phyloP scores from a whole-genome alignment of 805 yeast genomes.

The Myxozyma geophila region DNA sequence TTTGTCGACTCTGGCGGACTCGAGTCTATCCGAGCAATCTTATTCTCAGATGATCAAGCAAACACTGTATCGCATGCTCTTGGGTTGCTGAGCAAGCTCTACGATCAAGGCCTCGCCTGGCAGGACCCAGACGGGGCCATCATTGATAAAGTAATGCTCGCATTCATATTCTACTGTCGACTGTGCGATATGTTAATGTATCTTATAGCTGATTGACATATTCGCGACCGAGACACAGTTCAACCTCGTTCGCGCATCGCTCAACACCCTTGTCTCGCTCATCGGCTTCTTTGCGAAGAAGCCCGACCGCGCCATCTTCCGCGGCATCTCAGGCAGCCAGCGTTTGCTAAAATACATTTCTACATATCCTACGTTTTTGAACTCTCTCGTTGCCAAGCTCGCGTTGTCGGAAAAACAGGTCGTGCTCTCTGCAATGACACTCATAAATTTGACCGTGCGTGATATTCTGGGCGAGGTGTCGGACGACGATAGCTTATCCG shows the following conservation, averaged over 20 bases:
- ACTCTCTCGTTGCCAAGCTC: constrained; percentile 6
- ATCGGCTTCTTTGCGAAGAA: background rate
- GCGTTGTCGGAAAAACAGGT: constrained; percentile 5
- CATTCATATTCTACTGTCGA: background rate
- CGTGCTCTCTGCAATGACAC: constrained; percentile 6
- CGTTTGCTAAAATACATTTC: background rate
- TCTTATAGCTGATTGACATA: constrained; percentile 6
- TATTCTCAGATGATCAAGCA: background rate
- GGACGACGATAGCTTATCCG: background rate
- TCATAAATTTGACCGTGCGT: constrained; percentile 11
- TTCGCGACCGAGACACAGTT: constrained; percentile 13
- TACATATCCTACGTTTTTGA: constrained; percentile 4
- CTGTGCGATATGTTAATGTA: background rate
- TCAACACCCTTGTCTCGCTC: constrained; percentile 7
- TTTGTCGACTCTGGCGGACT: constrained; percentile 16
- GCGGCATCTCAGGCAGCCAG: background rate
- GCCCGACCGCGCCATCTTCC: constrained; percentile 5
- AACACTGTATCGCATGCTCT: constrained; percentile 16
- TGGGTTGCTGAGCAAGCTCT: constrained; percentile 6
- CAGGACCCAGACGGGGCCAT: constrained; percentile 4
- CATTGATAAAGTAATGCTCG: constrained; percentile 4
- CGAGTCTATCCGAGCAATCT: background rate
- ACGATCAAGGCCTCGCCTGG: constrained; percentile 12
- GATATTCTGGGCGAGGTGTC: constrained; percentile 12
- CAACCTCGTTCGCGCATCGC: constrained; percentile 18